These are phyloP conservation scores for Talaromyces sp. DNA, from an alignment of 2,329 filamentous ascomycete genomes.

Conservation along the genomic window DNA sequence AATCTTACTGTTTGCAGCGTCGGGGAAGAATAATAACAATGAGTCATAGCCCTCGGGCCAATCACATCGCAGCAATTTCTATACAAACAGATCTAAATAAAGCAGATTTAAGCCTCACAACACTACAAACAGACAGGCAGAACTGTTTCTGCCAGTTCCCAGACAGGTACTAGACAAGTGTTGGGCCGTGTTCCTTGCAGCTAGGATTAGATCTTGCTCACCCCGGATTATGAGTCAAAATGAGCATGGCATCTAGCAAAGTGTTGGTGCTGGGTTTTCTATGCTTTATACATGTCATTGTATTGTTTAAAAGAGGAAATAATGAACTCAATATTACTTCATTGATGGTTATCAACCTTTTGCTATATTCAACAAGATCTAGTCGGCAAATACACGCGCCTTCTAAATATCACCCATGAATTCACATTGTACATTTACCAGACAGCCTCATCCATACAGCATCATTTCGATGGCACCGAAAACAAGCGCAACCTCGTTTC, in stretches of 20 bases:
- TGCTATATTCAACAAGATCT: not conserved
- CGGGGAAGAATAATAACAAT: not conserved
- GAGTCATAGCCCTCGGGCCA: not conserved
- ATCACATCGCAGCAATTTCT: not conserved
- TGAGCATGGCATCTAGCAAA: not conserved
- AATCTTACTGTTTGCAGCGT: not conserved
- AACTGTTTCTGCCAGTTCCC: not conserved
- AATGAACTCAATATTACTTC: too few species aligned
- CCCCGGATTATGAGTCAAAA: not conserved
- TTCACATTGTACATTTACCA: not conserved
- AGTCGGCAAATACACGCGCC: too few species aligned
- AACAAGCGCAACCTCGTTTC: not conserved
- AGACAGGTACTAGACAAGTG: not conserved
- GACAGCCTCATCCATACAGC: not conserved
- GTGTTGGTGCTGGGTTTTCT: not conserved
- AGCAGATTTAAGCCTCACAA: not conserved
- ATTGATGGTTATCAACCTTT: not conserved
- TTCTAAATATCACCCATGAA: not conserved
- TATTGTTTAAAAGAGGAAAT: not conserved
- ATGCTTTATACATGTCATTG: too few species aligned
- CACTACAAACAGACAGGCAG: not conserved
- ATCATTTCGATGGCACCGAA: not conserved
- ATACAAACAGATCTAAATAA: not conserved
- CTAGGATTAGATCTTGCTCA: not conserved
- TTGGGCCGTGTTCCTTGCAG: not conserved